Percentiles rank a stretch among this genome's conserved stretches.
These are phyloP conservation scores for Primulina eburnea DNA, from an alignment of 257 asterid species.

Conservation along the genomic window DNA sequence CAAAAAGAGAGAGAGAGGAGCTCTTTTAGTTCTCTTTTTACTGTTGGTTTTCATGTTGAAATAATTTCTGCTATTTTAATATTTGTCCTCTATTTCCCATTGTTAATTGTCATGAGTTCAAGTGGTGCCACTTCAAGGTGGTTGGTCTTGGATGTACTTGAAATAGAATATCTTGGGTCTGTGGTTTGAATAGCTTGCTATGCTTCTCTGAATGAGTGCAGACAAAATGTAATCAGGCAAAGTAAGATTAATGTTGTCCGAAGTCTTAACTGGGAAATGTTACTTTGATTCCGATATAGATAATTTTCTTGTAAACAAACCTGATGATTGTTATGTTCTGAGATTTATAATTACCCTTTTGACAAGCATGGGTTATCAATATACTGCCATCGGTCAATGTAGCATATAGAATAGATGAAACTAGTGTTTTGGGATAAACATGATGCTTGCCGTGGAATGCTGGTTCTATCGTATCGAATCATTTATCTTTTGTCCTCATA, in stretches of 20 bases:
- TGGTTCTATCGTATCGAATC: background rate
- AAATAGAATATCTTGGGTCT: too few relatives aligned
- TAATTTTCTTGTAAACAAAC: too few relatives aligned
- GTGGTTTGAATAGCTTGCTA: too few relatives aligned
- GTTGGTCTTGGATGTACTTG: too few relatives aligned
- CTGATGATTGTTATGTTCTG: background rate
- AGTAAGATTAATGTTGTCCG: too few relatives aligned
- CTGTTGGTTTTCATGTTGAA: background rate
- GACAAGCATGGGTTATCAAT: background rate
- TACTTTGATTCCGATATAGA: too few relatives aligned
- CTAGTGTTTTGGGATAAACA: background rate
- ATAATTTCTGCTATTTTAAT: background rate
- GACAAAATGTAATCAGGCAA: too few relatives aligned
- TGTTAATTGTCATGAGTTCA: background rate
- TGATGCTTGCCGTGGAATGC: background rate
- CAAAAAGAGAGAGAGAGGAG: background rate
- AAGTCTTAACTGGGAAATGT: too few relatives aligned
- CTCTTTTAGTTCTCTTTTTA: background rate
- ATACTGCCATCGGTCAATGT: background rate
- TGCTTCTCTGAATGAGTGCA: too few relatives aligned
- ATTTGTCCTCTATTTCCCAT: background rate
- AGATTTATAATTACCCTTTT: background rate
- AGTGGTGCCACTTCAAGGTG: background rate
- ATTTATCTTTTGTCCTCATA: constrained; percentile 21
- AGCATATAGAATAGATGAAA: background rate